phyloP scores from a whole-genome alignment of 129 eudicot genomes.

The Artemisia argyi region DNA sequence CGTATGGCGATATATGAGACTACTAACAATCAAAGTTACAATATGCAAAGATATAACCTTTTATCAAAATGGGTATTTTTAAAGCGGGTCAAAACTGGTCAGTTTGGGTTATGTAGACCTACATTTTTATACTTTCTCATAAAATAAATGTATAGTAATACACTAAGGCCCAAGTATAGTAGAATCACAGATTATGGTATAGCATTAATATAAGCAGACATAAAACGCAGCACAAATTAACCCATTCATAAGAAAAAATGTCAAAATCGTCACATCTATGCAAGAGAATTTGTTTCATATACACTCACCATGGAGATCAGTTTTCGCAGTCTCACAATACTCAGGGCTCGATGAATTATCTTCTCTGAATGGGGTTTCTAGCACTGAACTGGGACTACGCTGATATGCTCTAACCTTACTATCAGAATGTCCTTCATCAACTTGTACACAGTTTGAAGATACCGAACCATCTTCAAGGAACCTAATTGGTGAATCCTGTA shows the following conservation, averaged over 20 bases:
- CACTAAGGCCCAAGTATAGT: too few relatives aligned
- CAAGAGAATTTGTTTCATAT: neutral
- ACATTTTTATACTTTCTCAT: too few relatives aligned
- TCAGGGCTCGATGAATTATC: constrained; percentile 35
- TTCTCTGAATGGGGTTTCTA: constrained; percentile 43
- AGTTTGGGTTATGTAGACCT: too few relatives aligned
- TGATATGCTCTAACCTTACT: constrained; percentile 42
- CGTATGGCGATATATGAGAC: constrained; percentile 10
- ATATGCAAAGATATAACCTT: too few relatives aligned
- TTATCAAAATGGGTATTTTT: too few relatives aligned
- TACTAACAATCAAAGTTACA: neutral
- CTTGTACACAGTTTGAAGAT: constrained; percentile 24
- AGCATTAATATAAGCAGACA: too few relatives aligned
- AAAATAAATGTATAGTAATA: too few relatives aligned
- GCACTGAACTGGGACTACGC: constrained; percentile 60
- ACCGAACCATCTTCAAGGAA: constrained; percentile 27
- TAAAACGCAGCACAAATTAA: too few relatives aligned
- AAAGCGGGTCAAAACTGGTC: too few relatives aligned
- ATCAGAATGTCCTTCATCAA: constrained; percentile 28
- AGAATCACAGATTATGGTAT: too few relatives aligned
- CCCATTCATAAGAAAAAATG: too few relatives aligned
- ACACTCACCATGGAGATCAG: constrained; percentile 43
- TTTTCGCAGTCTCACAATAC: constrained; percentile 21
- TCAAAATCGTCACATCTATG: too few relatives aligned
- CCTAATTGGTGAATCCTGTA: constrained; percentile 46